A percentile compares a stretch with the other conserved stretches of the same genome.
These are phyloP conservation scores for Cynara cardunculus DNA, from an alignment of 129 eudicot genomes.

Conservation along the genomic window DNA sequence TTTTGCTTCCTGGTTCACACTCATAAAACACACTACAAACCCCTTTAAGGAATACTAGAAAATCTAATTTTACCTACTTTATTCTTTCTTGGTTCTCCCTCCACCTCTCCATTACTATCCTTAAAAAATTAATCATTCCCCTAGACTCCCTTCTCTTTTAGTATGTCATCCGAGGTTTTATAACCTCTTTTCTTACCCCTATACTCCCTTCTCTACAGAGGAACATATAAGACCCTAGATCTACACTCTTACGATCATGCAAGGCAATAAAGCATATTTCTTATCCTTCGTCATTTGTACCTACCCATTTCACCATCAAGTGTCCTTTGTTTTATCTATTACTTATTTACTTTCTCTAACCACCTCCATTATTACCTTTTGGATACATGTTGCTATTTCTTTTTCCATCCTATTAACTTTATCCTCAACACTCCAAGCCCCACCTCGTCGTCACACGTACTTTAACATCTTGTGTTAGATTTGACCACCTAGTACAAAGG, in stretches of 20 bases:
- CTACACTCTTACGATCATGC: background rate
- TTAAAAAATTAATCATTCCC: background rate
- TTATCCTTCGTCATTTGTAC: background rate
- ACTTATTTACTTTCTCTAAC: background rate
- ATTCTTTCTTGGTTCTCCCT: background rate
- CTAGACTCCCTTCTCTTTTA: background rate
- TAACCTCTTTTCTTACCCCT: background rate
- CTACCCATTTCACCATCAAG: background rate
- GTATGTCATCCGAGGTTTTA: too few relatives aligned
- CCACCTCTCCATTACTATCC: background rate
- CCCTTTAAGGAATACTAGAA: background rate
- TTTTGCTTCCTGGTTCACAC: background rate
- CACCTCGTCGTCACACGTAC: background rate
- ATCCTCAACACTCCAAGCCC: background rate
- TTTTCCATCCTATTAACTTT: background rate
- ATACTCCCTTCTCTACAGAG: background rate
- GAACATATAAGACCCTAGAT: background rate
- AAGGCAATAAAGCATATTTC: background rate
- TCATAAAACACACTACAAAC: background rate
- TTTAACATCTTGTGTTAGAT: background rate
- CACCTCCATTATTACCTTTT: background rate
- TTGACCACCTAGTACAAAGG: background rate
- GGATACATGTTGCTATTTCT: background rate
- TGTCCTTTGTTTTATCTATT: background rate
- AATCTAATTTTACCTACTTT: background rate